A percentile compares a stretch with the other conserved stretches of the same genome.
Evolutionary conservation across 1,284 basidiomycete species (phyloP).

Genomic region (Rhodofomes roseus): DNA sequence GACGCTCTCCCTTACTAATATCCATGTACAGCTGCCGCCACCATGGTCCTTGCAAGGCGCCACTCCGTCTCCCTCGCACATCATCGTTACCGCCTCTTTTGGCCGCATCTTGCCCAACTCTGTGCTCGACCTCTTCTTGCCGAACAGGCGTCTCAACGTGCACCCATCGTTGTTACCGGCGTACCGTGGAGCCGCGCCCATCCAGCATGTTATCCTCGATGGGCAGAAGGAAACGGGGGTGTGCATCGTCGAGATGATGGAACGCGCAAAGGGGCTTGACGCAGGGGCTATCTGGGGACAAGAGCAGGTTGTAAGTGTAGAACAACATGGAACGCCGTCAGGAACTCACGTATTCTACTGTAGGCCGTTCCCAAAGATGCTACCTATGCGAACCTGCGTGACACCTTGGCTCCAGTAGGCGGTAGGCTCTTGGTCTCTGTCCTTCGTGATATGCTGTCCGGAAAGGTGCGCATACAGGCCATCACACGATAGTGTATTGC

Average conservation of each 20-base stretch:
- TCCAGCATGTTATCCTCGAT: constrained; percentile 81
- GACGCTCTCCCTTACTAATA: background rate
- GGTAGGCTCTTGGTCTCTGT: constrained; percentile 71
- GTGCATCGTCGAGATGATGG: constrained; percentile 63
- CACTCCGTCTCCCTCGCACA: constrained; percentile 38
- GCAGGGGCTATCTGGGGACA: constrained; percentile 56
- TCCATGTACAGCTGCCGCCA: constrained; percentile 34
- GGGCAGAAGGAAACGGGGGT: constrained; percentile 65
- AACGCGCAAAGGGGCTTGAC: constrained; percentile 55
- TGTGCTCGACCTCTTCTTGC: constrained; percentile 65
- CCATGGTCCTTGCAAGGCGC: constrained; percentile 33
- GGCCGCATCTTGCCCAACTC: constrained; percentile 78
- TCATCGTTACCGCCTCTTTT: constrained; percentile 91
- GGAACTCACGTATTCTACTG: background rate
- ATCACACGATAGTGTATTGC: too few relatives aligned
- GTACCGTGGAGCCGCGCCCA: constrained; percentile 91
- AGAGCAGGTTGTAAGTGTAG: constrained; percentile 37
- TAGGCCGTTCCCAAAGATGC: constrained; percentile 47
- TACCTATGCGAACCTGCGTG: constrained; percentile 55
- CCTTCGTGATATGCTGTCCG: constrained; percentile 57
- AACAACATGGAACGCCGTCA: background rate
- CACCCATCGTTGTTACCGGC: constrained; percentile 88
- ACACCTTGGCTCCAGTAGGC: constrained; percentile 61
- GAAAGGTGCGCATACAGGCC: constrained; percentile 37
- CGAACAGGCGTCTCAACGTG: constrained; percentile 75